phyloP scores from a whole-genome alignment of 305 asterid species.

The Nicotiana rustica region DNA sequence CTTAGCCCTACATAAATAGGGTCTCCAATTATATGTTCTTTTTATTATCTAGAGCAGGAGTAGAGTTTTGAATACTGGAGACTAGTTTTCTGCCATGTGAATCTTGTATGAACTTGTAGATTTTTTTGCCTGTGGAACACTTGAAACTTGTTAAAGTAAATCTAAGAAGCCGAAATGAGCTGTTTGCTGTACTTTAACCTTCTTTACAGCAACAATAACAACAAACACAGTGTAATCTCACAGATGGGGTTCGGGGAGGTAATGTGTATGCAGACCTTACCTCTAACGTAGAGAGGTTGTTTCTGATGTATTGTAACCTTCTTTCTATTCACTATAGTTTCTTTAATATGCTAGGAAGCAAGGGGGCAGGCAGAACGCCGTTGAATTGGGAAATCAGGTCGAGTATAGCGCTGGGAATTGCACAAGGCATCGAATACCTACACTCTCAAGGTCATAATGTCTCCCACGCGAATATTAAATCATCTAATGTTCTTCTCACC shows the following conservation, averaged over 20 bases:
- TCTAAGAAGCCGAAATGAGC: background rate
- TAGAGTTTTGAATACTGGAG: background rate
- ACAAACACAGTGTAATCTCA: no score
- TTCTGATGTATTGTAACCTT: background rate
- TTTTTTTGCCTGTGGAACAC: background rate
- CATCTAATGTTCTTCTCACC: constrained; percentile 59
- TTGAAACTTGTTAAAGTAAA: constrained; percentile 10
- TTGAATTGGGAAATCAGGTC: constrained; percentile 60
- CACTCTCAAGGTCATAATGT: constrained; percentile 52
- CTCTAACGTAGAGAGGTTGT: no score
- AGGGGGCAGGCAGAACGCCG: constrained; percentile 56
- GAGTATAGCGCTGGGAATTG: constrained; percentile 53
- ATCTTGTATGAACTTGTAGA: background rate
- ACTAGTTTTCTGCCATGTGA: background rate
- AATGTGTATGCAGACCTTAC: no score
- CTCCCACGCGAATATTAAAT: constrained; percentile 59
- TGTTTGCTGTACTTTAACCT: background rate
- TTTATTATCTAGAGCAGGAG: background rate
- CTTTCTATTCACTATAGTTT: background rate
- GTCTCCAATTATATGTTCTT: background rate
- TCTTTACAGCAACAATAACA: background rate
- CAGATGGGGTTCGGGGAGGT: no score
- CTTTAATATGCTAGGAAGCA: constrained; percentile 35
- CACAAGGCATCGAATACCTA: constrained; percentile 54
- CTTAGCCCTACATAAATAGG: background rate